phyloP scores from a whole-genome alignment of 148 eudicot genomes.

The Simmondsia chinensis region DNA sequence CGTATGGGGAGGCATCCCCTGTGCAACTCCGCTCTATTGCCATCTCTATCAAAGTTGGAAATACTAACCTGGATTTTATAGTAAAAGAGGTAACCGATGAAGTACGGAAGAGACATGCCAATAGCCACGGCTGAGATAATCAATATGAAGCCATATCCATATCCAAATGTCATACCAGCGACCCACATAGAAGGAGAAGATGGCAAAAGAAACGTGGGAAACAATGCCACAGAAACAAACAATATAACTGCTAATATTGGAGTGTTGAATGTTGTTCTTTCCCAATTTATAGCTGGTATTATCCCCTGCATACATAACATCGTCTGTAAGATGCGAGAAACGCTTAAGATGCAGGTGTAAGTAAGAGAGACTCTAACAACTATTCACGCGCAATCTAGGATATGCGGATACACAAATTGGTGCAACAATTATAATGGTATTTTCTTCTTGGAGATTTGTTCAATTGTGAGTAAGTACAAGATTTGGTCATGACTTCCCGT shows the following conservation, averaged over 20 bases:
- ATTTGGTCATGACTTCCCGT: too few relatives aligned
- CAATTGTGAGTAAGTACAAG: too few relatives aligned
- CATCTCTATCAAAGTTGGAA: background rate
- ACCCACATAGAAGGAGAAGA: constrained; percentile 95
- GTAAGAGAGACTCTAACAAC: too few relatives aligned
- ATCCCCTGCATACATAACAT: constrained; percentile 35
- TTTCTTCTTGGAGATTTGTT: too few relatives aligned
- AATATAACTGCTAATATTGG: constrained; percentile 53
- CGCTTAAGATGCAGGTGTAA: constrained; percentile 1
- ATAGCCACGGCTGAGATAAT: constrained; percentile 52
- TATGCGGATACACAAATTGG: too few relatives aligned
- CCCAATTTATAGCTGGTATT: constrained; percentile 82
- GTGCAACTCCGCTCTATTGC: too few relatives aligned
- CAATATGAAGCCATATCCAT: constrained; percentile 73
- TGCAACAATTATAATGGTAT: too few relatives aligned
- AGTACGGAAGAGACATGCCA: constrained; percentile 75
- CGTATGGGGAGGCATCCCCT: too few relatives aligned
- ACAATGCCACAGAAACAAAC: constrained; percentile 57
- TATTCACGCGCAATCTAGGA: too few relatives aligned
- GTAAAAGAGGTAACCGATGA: constrained; percentile 63
- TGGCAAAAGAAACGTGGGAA: constrained; percentile 69
- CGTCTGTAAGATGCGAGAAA: constrained; percentile 2
- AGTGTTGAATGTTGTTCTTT: constrained; percentile 49
- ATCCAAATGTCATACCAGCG: constrained; percentile 96
- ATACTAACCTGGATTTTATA: constrained; percentile 61